phyloP scores from a whole-genome alignment of 139 green algal species.

The Chlamydomonas eustigma region DNA sequence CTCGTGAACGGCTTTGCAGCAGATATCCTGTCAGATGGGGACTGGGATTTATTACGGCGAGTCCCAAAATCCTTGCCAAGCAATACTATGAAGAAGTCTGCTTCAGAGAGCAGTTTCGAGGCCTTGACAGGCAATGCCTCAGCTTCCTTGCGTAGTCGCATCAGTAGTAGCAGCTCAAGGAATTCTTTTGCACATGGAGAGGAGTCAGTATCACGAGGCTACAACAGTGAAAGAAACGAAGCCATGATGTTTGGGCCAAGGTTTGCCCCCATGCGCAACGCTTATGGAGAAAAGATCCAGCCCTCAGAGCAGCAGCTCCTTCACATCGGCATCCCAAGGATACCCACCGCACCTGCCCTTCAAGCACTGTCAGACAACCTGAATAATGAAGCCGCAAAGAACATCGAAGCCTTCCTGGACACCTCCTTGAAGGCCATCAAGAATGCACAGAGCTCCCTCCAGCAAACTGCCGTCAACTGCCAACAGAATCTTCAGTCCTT shows the following conservation, averaged over 20 bases:
- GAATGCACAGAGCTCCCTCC: slow-evolving; percentile 37
- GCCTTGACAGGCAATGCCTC: too few relatives aligned
- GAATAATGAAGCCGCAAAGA: neutral
- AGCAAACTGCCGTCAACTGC: slow-evolving; percentile 57
- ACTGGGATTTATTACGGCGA: slow-evolving; percentile 35
- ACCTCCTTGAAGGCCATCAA: neutral
- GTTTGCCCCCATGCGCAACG: neutral
- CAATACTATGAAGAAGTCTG: slow-evolving; percentile 21
- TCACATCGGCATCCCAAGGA: neutral
- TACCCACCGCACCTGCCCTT: neutral
- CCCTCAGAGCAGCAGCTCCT: slow-evolving; percentile 1
- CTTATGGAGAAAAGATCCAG: neutral
- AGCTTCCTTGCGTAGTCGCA: too few relatives aligned
- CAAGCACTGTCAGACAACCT: neutral
- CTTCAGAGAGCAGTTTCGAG: slow-evolving; percentile 35
- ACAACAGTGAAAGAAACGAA: too few relatives aligned
- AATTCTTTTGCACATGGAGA: too few relatives aligned
- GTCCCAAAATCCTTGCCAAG: slow-evolving; percentile 21
- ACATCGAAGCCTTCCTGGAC: slow-evolving; percentile 2
- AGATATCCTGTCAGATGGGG: slow-evolving; percentile 26
- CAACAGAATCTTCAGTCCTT: slow-evolving; percentile 56
- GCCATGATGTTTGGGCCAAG: slow-evolving; percentile 1
- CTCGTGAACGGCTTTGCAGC: slow-evolving; percentile 21
- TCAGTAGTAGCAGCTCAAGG: too few relatives aligned
- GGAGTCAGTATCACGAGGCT: too few relatives aligned